Evolutionary conservation across 129 eudicot species (phyloP), one percentile per base, ranked within the genome.

Genomic region (Gnaphalium uliginosum): DNA sequence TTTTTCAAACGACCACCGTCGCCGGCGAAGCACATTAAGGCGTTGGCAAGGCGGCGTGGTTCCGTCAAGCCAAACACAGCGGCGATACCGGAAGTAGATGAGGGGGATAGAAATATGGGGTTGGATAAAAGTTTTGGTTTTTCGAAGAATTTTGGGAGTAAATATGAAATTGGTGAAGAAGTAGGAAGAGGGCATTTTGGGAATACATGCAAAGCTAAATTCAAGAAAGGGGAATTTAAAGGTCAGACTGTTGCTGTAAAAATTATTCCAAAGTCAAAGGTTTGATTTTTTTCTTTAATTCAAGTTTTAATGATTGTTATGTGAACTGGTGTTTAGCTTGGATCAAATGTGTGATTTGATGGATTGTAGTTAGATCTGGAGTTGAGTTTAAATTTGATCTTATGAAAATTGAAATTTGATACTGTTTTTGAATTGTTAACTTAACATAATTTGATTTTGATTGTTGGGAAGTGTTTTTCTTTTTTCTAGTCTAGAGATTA

Each of bases 131-230:
- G 84, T 61, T 93, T 93, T 30, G 98, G 98, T 67, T 93, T 86
- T 73, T 85, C 79, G 46, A 93, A 93, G 85, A 76, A 85, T 64
- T 90, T 90, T 50, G 83, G 73, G 66, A 83, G 71, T 18, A 86
- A 82, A 80, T 93, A 85, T 73, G 92, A 89, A 74, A 5, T 90
- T 7, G 97, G 97, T 10, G 96, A 88, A 22, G 97, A 93, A 62
- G 91, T 93, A 11, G 96, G 98, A 69, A 72, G 97, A 79, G 96
- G 98, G 76, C 98, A 94, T 88, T 94, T 90, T 85, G 98, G 96
- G 82, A 78, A 89, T 82, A 90, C 97, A 17, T 83, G 96, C 73
- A 75, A 71, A 62, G 98, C 96, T 6, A 88, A 77, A 68, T 74
- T 72, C 51, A 90, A 90, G 80, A 94, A 93, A 72, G 98, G 97